Base-by-base conservation (phyloP, 2,329 filamentous ascomycete genomes). In the Epichloe amarillans region DNA sequence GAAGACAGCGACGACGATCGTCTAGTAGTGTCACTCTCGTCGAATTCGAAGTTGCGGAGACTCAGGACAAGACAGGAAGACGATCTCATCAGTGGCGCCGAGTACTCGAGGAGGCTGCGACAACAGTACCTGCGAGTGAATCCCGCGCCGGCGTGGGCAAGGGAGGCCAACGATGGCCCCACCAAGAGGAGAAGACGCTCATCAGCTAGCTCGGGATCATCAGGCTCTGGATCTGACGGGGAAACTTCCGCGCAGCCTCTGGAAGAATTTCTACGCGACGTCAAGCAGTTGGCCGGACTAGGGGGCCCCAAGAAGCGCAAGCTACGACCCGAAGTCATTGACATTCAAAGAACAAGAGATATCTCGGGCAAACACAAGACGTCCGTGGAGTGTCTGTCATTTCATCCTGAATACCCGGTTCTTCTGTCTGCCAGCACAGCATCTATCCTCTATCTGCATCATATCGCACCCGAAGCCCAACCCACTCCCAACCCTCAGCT, bases 1-100 rank as follows among this genome's bases (percentile, higher is more conserved):
- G 82, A 90, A 58, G 93, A 98, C 64, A 97, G 90, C 66, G 93
- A 98, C 60, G 93, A 98, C 62, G 93, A 97, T 62, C 79, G 87
- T 50, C 72, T 96, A 55, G 79, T 82, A 6, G 77, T 98, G 46
- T 97, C 91, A 14, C 75, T 98, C 39, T 85, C 88, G 26, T 33
- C 26, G 12, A 82, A 84, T 43, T 79, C 82, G 46, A 79, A 86
- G 56, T 66, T 96, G 62, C 80, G 90, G 57, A 97, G 97, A 67
- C 73, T 98, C 55, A 79, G 93, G 54, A 73, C 82, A 47, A 83
- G 81, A 2, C 88, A 91, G 62, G 79, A 78, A 1, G 93, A 98
- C 61, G 93, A 98, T 64, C 64, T 95, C 11, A 80, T 98, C 55
- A 88, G 72, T 58, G 93, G 93, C 46, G 83, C 80, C 54, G 91